phyloP scores from a whole-genome alignment of 352 stramenopile genomes.

The Phytophthora hibernalis region DNA sequence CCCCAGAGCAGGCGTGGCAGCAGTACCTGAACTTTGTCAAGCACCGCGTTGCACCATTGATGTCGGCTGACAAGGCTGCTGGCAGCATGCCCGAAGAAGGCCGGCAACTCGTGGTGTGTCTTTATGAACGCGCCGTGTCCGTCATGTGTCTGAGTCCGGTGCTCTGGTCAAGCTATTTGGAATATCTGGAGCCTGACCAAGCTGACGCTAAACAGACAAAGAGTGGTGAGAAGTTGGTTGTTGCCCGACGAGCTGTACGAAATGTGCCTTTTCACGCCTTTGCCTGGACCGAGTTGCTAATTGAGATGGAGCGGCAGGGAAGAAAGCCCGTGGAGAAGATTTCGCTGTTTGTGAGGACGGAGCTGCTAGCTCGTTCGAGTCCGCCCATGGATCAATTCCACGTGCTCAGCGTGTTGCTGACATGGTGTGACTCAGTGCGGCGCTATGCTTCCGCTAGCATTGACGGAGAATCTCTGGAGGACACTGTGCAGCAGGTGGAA shows the following conservation, averaged over 20 bases:
- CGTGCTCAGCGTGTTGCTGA: constrained; percentile 53
- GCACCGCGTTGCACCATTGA: constrained; percentile 52
- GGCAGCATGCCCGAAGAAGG: constrained; percentile 4
- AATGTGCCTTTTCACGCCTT: constrained; percentile 77
- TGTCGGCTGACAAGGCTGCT: constrained; percentile 17
- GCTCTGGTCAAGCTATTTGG: constrained; percentile 67
- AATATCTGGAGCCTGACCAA: constrained; percentile 37
- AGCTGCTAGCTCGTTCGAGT: constrained; percentile 42
- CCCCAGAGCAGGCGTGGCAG: constrained; percentile 44
- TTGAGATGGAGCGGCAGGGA: constrained; percentile 52
- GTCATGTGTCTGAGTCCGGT: constrained; percentile 61
- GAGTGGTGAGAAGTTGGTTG: constrained; percentile 23
- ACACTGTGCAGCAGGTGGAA: constrained; percentile 27
- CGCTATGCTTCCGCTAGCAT: constrained; percentile 27
- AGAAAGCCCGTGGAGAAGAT: constrained; percentile 22
- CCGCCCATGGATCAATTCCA: constrained; percentile 69
- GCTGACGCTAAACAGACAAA: neutral
- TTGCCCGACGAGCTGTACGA: constrained; percentile 51
- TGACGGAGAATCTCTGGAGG: constrained; percentile 15
- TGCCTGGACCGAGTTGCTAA: constrained; percentile 61
- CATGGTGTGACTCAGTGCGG: constrained; percentile 52
- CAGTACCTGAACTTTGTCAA: constrained; percentile 77
- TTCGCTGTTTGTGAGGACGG: constrained; percentile 27
- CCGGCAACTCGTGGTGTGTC: constrained; percentile 42
- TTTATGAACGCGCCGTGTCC: constrained; percentile 66